phyloP scores from a whole-genome alignment of 2,329 filamentous ascomycete species.

The Aspergillus flavus region DNA sequence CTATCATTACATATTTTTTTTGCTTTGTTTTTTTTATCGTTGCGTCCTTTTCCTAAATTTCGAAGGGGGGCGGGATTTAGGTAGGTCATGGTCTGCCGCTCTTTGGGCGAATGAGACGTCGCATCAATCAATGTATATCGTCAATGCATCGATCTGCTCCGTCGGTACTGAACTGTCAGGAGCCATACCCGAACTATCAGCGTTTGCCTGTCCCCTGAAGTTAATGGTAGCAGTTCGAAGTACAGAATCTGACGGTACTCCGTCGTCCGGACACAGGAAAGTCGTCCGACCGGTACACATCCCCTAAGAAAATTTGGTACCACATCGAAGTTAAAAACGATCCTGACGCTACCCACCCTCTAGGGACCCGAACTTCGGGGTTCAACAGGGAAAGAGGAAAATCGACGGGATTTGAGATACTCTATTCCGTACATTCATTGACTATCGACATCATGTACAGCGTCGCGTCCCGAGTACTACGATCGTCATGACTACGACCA shows the following conservation, averaged over 20 bases:
- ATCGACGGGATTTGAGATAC: not conserved
- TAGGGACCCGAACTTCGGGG: not conserved
- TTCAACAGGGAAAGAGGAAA: not conserved
- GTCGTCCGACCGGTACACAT: slow-evolving; percentile 3
- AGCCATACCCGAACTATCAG: not conserved
- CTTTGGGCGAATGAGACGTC: slow-evolving; percentile 19
- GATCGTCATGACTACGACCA: not conserved
- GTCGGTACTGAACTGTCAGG: not conserved
- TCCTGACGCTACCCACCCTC: not conserved
- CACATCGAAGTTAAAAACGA: slow-evolving; percentile 5
- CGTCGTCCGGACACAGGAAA: slow-evolving; percentile 7
- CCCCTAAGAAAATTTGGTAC: slow-evolving; percentile 2
- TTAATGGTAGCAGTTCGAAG: not conserved
- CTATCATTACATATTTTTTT: not conserved
- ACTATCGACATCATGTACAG: not conserved
- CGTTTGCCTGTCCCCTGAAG: slow-evolving; percentile 1
- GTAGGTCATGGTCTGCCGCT: slow-evolving; percentile 3
- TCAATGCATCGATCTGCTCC: slow-evolving; percentile 12
- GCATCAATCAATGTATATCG: slow-evolving; percentile 11
- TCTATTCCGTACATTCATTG: not conserved
- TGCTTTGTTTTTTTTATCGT: not conserved
- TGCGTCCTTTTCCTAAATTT: not conserved
- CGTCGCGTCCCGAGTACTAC: not conserved
- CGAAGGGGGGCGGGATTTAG: not conserved
- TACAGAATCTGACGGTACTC: not conserved